phyloP scores from a whole-genome alignment of 2,329 filamentous ascomycete species.

The Penicillium thymicola region DNA sequence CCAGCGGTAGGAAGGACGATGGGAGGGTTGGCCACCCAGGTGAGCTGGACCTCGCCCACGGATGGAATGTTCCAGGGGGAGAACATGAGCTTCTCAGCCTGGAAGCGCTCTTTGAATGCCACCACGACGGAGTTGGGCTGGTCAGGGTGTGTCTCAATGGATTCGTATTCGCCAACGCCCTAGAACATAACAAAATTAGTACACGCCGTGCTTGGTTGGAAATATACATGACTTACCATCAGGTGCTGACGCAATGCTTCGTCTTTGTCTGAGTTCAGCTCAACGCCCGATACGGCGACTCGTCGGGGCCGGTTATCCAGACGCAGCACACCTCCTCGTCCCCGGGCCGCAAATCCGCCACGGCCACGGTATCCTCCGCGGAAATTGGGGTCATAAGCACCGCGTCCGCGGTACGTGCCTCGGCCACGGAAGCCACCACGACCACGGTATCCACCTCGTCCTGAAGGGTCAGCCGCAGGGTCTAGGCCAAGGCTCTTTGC shows the following conservation, averaged over 20 bases:
- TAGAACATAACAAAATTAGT: constrained; percentile 22
- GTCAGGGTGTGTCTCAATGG: constrained; percentile 42
- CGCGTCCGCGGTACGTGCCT: constrained; percentile 44
- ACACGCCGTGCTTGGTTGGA: background rate
- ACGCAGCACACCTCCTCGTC: constrained; percentile 51
- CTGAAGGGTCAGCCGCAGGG: constrained; percentile 33
- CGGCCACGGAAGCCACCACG: constrained; percentile 38
- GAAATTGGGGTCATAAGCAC: constrained; percentile 39
- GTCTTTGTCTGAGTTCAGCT: constrained; percentile 49
- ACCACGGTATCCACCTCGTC: constrained; percentile 34
- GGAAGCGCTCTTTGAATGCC: constrained; percentile 48
- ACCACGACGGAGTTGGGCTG: constrained; percentile 42
- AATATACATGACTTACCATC: constrained; percentile 38
- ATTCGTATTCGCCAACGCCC: constrained; percentile 48
- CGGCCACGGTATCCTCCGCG: constrained; percentile 44
- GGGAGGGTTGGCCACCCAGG: constrained; percentile 50
- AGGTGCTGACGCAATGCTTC: constrained; percentile 57
- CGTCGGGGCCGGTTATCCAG: constrained; percentile 58
- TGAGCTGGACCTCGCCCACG: constrained; percentile 53
- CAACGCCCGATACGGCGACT: constrained; percentile 51
- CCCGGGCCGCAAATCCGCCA: constrained; percentile 35
- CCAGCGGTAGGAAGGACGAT: constrained; percentile 18
- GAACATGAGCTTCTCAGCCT: constrained; percentile 56
- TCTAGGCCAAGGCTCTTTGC: constrained; percentile 54
- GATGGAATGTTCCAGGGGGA: constrained; percentile 48